Base-by-base conservation (phyloP, 352 stramenopile genomes). In the Phytophthora cajani region DNA sequence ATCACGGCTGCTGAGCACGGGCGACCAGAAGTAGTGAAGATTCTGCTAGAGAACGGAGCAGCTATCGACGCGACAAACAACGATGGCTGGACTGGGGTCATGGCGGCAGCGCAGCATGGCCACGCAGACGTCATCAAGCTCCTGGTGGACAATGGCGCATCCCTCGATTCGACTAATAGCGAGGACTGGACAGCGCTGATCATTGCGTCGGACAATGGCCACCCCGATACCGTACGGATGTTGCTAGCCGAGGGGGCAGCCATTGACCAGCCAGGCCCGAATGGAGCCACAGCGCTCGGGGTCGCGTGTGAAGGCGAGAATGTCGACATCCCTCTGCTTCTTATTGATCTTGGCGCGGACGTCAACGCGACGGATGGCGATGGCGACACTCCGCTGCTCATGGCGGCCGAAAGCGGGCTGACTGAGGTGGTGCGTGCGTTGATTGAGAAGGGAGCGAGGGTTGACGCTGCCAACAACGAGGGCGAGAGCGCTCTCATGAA, bases 401-500 rank as follows among this genome's bases (percentile, higher is more conserved):
- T 25, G 16, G 38, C 58, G 5, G 27, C 25, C 16, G 8, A 56
- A 49, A 21, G 52, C 2, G 44, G 44, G 6, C 27, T 46, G 12
- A 11, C 14, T 23, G 30, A 16, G 5, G 21, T 64, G 40, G 58
- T 56, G 17, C 25, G 27, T 9, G 12, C 32, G 2, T 30, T 64
- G 6, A 3, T 56, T 12, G 44, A 44, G 8, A 58, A 11, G 11
- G 58, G 58, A 0, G 44, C 46, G 12, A 32, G 1, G 10, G 27
- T 55, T 46, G 21, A 50, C 10, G 11, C 49, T 19, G 8, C 11
- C 14, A 52, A 63, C 19, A 53, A 49, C 21, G 14, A 17, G 23
- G 62, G 53, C 19, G 11, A 56, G 17, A 69, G 40, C 30, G 38
- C 62, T 3, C 62, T 62, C 19, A 47, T 23, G 42, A 38, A 19